phyloP scores from a whole-genome alignment of 164 flowering plant genomes.

The Chimonanthus praecox region DNA sequence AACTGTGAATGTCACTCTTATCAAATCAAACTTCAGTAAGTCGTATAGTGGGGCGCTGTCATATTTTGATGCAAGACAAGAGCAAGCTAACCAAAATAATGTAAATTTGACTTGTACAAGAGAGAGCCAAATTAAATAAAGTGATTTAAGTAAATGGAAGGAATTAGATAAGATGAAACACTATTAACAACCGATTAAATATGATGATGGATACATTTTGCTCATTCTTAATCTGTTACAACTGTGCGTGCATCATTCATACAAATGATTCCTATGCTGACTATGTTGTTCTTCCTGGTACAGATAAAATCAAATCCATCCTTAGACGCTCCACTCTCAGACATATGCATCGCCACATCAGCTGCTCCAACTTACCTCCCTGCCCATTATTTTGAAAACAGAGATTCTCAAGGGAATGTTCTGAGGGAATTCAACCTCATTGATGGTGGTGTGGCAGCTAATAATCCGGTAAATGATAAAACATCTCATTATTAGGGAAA shows the following conservation, averaged over 20 bases:
- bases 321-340: conserved; percentile 7
- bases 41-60: too few relatives aligned
- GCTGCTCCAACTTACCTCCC: conserved; percentile 16
- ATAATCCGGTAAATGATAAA: conserved; percentile 8
- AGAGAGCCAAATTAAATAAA: neutral
- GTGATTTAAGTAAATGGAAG: neutral
- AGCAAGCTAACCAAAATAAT: too few relatives aligned
- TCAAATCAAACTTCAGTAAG: too few relatives aligned
- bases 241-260: neutral
- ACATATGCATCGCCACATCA: conserved; percentile 15
- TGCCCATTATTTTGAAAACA: conserved; percentile 4
- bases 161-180: neutral
- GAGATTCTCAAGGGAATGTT: neutral
- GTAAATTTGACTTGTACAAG: too few relatives aligned
- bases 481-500: neutral
- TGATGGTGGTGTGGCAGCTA: conserved; percentile 16
- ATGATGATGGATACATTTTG: too few relatives aligned
- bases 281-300: neutral
- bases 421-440: conserved; percentile 8
- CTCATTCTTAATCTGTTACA: too few relatives aligned
- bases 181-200: neutral
- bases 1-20: too few relatives aligned
- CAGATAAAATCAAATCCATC: conserved; percentile 7
- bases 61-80: too few relatives aligned
- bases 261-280: neutral